These are phyloP conservation scores for Eucalyptus pumila DNA, from an alignment of 345 rosid genomes.

Conservation along the genomic window DNA sequence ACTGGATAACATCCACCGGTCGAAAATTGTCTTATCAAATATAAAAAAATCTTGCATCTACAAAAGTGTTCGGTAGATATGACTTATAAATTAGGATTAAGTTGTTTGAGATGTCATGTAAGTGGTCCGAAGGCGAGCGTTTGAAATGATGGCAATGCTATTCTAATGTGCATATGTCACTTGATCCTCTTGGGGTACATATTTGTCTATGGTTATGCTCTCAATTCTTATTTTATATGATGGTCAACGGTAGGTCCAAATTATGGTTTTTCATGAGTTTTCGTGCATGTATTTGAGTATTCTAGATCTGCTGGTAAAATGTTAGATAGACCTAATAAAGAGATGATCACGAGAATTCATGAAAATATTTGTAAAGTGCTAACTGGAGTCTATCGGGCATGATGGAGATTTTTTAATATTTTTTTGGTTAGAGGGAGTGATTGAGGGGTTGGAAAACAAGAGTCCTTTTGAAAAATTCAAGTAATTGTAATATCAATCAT, in stretches of 20 bases:
- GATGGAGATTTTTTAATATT: background rate
- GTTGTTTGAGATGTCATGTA: background rate
- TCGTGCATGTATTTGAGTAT: background rate
- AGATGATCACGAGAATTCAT: background rate
- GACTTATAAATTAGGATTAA: background rate
- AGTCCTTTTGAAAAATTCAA: background rate
- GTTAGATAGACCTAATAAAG: background rate
- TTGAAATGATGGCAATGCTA: background rate
- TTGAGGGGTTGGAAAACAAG: background rate
- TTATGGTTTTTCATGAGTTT: background rate
- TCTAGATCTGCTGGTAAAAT: background rate
- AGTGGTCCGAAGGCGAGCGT: background rate
- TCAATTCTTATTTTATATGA: background rate
- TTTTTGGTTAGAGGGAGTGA: background rate
- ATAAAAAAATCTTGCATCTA: background rate
- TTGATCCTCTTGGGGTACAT: background rate
- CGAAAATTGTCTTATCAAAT: background rate
- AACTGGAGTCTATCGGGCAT: background rate
- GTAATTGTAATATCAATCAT: rapidly evolving
- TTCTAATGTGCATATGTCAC: background rate
- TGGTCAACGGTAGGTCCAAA: background rate
- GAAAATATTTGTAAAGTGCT: background rate
- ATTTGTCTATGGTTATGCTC: background rate
- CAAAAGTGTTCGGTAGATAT: background rate
- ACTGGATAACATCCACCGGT: background rate